These are phyloP conservation scores for Boletales sp. DNA, from an alignment of 768 basidiomycete genomes.

Conservation along the genomic window DNA sequence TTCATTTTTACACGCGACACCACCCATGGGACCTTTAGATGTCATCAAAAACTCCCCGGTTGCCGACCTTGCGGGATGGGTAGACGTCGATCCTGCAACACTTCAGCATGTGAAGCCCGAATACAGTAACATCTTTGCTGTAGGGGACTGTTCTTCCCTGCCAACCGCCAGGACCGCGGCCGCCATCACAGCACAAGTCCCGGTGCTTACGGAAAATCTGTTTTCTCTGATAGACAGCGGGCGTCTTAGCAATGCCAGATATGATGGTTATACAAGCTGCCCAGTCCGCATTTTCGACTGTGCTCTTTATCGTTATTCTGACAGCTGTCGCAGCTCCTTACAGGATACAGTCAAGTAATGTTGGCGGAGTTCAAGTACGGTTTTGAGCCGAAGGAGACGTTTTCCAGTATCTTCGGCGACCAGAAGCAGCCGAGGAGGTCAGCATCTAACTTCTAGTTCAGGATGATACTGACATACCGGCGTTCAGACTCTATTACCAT, in stretches of 20 bases:
- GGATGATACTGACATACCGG: background rate
- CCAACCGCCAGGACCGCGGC: slow-evolving; percentile 97
- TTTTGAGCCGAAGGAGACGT: slow-evolving; percentile 81
- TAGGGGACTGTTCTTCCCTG: slow-evolving; percentile 88
- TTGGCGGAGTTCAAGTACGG: slow-evolving; percentile 96
- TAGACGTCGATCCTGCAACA: slow-evolving; percentile 77
- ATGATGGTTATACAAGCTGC: slow-evolving; percentile 89
- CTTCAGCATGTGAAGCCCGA: slow-evolving; percentile 81
- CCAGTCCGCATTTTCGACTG: slow-evolving; percentile 50
- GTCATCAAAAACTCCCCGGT: slow-evolving; percentile 75
- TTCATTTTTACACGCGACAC: slow-evolving; percentile 79
- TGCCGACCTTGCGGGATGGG: slow-evolving; percentile 84
- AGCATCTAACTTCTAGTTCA: slow-evolving; percentile 14
- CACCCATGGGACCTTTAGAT: slow-evolving; percentile 87
- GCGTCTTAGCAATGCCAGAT: slow-evolving; percentile 60
- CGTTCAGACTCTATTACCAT: slow-evolving; percentile 62
- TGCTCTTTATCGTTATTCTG: background rate
- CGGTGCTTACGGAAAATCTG: slow-evolving; percentile 87
- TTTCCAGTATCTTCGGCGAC: slow-evolving; percentile 61
- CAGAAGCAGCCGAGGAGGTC: slow-evolving; percentile 76
- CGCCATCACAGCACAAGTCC: slow-evolving; percentile 87
- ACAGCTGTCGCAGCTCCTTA: slow-evolving; percentile 53
- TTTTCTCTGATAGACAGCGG: slow-evolving; percentile 74
- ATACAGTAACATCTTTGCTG: slow-evolving; percentile 77
- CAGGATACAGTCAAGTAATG: slow-evolving; percentile 81